Evolutionary conservation across 2,329 filamentous ascomycete species (phyloP), one percentile per base, ranked within the genome.

Genomic region (Endoconidiophora laricicola): DNA sequence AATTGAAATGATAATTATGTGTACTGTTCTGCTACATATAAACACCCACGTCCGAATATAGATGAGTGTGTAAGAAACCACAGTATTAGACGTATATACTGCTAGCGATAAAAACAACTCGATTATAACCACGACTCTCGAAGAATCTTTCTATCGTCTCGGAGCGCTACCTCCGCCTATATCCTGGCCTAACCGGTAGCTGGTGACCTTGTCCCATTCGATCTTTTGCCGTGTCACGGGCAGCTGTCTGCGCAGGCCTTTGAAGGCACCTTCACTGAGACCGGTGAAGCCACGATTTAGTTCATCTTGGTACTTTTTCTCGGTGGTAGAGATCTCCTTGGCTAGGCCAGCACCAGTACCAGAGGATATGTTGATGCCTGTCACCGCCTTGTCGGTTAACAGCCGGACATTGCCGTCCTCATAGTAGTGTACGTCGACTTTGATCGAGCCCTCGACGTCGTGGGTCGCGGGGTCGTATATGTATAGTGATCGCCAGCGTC

Each of bases 351-450:
- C 73, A 6, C 79, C 81, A 2, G 74, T 76, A 38, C 70, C 72
- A 1, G 74, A 79, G 1, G 78, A 65, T n/a, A 84, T 64, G 6
- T 74, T 76, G n/a, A 23, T 16, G 2, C 75, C 63, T 1, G 71
- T 71, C 10, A 90, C 63, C 9, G 82, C 70, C 68, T 95, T 95
- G 60, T 77, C 81, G n/a, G 91, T 95, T 55, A 90, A 73, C 53
- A 98, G 75, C 2, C 91, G 83, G 52, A 98, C 91, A 62, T 98
- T 98, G 55, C 91, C 91, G 62, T 98, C 93, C 68, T 98, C 91
- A 69, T 98, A 98, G 73, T 98, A 98, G 72, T 98, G 91, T 47
- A 98, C 90, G 58, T 96, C 88, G 49, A 95, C 85, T 64, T 90
- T 86, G 65, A 96, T 80, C 53, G 73, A 79, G 58, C 91, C 91